Base-by-base conservation (phyloP, 768 basidiomycete species). In the Hericium rajendrae region DNA sequence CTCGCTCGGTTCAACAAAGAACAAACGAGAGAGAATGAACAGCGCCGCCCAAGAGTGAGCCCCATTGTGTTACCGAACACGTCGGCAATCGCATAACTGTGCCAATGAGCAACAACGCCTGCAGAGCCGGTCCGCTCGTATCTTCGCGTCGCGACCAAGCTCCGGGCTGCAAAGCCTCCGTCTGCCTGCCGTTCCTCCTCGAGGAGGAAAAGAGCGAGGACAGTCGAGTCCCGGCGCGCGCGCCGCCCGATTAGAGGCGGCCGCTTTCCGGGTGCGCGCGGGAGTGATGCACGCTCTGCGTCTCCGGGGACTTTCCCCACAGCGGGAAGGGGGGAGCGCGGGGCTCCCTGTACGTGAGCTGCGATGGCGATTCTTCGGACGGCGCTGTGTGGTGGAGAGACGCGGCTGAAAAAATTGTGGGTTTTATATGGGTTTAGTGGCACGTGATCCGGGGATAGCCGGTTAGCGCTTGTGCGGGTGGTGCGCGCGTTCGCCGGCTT, bases 281-380 rank as follows among this genome's bases (percentile, higher is more conserved):
- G 53, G 61, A 75, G 75, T 73, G 69, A 80, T 76, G 73, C 74
- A 72, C 65, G 65, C 82, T 87, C 86, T 85, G 84, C 78, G 71
- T 80, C 88, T 89, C 88, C 88, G 88, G 88, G 85, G 88, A 89
- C 88, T 89, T 90, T 89, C 86, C 88, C 88, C 88, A 84, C 88
- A 89, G 88, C 85, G 63, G 60, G 73, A 77, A 61, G 56, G 56
- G 60, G 72, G 77, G 76, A 77, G 74, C 68, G 56, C 55, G 58
- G 57, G 63, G 71, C 78, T 78, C 75, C 75, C 80, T 78, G 88
- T 87, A 70, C 75, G 88, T 78, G 71, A 79, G 82, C 88, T 89
- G 88, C 83, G 88, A 90, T 71, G 72, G 82, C 88, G 86, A 82
- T 87, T 82, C 86, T 88, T 88, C 81, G 70, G 72, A 76, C 85